A percentile compares a stretch with the other conserved stretches of the same genome.
Conservation (phyloP, 2,329 filamentous ascomycete genomes). For the Fusarium succisae region DNA sequence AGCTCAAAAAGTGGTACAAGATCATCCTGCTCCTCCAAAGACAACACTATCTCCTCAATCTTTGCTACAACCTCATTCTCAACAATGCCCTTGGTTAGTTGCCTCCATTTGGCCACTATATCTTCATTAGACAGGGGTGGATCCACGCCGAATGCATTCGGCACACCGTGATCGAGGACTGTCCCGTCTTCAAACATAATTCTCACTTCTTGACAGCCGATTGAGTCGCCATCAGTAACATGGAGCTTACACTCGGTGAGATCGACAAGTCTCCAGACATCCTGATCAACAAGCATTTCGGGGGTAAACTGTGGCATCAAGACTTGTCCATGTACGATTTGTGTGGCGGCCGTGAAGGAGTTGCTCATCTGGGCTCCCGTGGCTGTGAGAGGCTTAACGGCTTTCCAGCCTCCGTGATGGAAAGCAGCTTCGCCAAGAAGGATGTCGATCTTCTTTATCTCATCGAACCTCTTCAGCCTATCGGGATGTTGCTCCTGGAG, state of each 20-base stretch:
- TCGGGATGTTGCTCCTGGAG: neutral
- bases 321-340: constrained; percentile 3
- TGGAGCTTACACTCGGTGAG: neutral
- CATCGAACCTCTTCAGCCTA: neutral
- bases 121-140: neutral
- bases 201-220: neutral
- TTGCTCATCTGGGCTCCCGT: constrained; percentile 8
- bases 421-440: constrained; percentile 4
- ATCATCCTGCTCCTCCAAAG: neutral
- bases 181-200: neutral
- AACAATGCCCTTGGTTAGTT: neutral
- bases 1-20: neutral
- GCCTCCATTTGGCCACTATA: neutral
- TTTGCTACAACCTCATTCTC: neutral
- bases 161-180: neutral
- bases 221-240: neutral
- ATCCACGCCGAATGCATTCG: neutral
- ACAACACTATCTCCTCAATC: neutral
- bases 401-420: neutral
- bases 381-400: neutral
- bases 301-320: neutral
- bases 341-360: neutral
- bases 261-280: neutral
- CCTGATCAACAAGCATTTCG: neutral
- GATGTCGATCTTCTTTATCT: neutral